phyloP scores from a whole-genome alignment of 1,139 yeast species.

The Entelexis paramagnoliae region DNA sequence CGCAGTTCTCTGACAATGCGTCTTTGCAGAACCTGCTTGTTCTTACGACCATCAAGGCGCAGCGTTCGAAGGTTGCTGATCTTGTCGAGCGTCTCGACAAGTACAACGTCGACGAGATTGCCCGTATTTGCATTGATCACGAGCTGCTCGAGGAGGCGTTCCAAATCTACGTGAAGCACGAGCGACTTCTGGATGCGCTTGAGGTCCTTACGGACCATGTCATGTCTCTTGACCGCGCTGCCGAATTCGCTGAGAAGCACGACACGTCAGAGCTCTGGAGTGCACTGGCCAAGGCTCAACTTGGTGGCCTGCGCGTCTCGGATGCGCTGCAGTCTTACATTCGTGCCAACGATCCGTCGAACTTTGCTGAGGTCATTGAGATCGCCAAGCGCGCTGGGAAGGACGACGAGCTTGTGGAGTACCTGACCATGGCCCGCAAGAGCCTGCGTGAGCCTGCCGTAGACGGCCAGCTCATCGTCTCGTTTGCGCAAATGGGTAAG shows the following conservation, averaged over 20 bases:
- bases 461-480: constrained; percentile 83
- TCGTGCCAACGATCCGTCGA: constrained; percentile 82
- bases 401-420: constrained; percentile 83
- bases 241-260: constrained; percentile 80
- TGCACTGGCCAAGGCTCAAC: constrained; percentile 91
- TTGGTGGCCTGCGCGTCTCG: constrained; percentile 83
- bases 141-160: constrained; percentile 89
- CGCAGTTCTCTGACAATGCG: constrained; percentile 91
- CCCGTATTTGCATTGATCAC: constrained; percentile 81
- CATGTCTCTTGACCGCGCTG: constrained; percentile 91
- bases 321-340: constrained; percentile 80
- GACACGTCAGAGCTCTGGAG: constrained; percentile 86
- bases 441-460: constrained; percentile 81
- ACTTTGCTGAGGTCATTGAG: constrained; percentile 86
- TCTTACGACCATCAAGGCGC: constrained; percentile 92
- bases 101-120: constrained; percentile 89
- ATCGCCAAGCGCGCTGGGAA: constrained; percentile 94
- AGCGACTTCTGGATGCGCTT: constrained; percentile 68
- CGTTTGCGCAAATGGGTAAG: constrained; percentile 71
- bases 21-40: constrained; percentile 87
- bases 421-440: constrained; percentile 88
- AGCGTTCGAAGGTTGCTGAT: constrained; percentile 68
- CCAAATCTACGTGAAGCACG: constrained; percentile 81
- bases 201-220: constrained; percentile 85
- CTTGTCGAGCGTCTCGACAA: constrained; percentile 85